Evolutionary conservation across 2,329 filamentous ascomycete genomes (phyloP), one percentile per base, ranked within the genome.

Genomic region (Penicillium glabrum): DNA sequence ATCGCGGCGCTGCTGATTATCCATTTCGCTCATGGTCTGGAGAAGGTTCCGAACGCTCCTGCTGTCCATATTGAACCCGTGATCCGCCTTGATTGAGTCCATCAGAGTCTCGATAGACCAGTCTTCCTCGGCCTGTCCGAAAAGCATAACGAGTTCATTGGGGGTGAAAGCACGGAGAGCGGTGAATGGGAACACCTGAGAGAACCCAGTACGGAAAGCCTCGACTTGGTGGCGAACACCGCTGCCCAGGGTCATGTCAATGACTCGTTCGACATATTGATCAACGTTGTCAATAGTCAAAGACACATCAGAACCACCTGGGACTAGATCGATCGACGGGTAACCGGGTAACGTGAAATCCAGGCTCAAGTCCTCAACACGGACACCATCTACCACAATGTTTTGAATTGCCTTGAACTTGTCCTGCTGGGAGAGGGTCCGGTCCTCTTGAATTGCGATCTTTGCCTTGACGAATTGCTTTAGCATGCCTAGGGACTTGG

Each of bases 41-140:
- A 99, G 82, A 63, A 99, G 75, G 68, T 99, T 98, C 68, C 89
- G 91, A 47, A 99, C 92, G 69, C 90, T 97, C 78, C 89, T 90
- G 81, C 93, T 98, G 72, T 99, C 95, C 85, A 99, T 95, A 67
- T 98, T 99, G 80, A 91, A 99, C 9, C 95, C 95, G 72, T 99
- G 95, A 67, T 99, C 95, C 27, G 95, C 95, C 79, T 99, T 99
- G 79, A 99, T 93, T 0, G 93, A 97, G 71, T 99, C 95, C 85
- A 96, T 96, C 41, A 99, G 85, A 58, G 95, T 99, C 73, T 98
- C 93, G 63, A 99, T 87, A 23, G 91, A 91, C 95, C 95, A 99
- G 73, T 99, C 95, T 72, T 99, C 95, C 8, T 98, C 90, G 5
- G 91, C 87, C 56, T 89, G 86, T 19, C 95, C 95, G 77, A 98